phyloP scores from a whole-genome alignment of 139 green algal genomes.

The Micromonas pusilla region DNA sequence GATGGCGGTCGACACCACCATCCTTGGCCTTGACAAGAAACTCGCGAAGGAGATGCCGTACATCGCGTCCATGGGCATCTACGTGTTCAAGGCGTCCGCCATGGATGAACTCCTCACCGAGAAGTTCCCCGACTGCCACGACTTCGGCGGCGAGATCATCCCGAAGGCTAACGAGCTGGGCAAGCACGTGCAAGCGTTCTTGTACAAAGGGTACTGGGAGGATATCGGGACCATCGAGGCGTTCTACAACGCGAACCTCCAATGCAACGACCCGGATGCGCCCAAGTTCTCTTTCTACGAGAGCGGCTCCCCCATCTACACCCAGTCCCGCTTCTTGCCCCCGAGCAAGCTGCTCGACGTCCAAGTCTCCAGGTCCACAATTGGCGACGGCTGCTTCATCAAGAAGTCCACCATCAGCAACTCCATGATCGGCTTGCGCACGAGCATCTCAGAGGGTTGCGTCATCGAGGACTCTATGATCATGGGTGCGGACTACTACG shows the following conservation, averaged over 20 bases:
- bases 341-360: conserved; percentile 65
- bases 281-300: conserved; percentile 59
- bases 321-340: conserved; percentile 69
- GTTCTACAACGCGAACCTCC: conserved; percentile 96
- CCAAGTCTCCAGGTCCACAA: conserved; percentile 55
- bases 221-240: conserved; percentile 91
- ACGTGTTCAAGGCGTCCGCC: conserved; percentile 60
- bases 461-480: conserved; percentile 66
- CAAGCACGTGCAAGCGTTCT: conserved; percentile 64
- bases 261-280: conserved; percentile 33
- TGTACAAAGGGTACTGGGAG: conserved; percentile 83
- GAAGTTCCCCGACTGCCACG: conserved; percentile 62
- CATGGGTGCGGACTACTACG: conserved; percentile 50
- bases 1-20: conserved; percentile 95
- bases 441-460: conserved; percentile 49
- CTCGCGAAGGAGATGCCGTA: conserved; percentile 81
- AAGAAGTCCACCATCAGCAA: conserved; percentile 49
- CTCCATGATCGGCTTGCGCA: conserved; percentile 71
- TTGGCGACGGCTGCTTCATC: conserved; percentile 56
- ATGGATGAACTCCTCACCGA: conserved; percentile 52
- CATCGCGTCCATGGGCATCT: conserved; percentile 99
- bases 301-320: conserved; percentile 71
- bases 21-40: conserved; percentile 79
- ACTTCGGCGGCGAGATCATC: conserved; percentile 82
- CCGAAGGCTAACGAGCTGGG: conserved; percentile 68